Percentiles rank a stretch among this genome's conserved stretches.
Conservation (phyloP, 371 early-diverging fungal species). For the Mucor irregularis region DNA sequence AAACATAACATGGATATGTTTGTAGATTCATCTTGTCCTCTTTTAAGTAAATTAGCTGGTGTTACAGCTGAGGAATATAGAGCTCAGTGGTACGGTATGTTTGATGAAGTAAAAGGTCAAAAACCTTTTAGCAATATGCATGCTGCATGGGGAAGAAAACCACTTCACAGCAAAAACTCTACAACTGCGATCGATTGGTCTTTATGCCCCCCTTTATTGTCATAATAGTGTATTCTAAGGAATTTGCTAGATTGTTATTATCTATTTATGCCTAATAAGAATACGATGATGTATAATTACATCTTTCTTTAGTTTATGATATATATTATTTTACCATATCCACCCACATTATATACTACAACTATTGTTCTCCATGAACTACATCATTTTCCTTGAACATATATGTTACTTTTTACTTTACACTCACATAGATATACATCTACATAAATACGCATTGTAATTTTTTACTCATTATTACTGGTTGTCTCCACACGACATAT, state of each 20-base stretch:
- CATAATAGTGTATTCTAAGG: not conserved
- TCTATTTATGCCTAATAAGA: not conserved
- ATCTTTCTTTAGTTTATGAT: too few species aligned
- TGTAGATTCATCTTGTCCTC: conserved; percentile 21
- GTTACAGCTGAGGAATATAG: conserved; percentile 12
- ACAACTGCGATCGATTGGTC: conserved; percentile 15
- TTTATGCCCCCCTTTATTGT: conserved; percentile 11
- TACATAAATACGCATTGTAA: too few species aligned
- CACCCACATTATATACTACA: too few species aligned
- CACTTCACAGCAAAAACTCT: not conserved
- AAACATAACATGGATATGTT: conserved; percentile 33
- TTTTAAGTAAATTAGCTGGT: conserved; percentile 14
- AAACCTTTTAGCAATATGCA: conserved; percentile 33
- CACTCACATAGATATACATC: too few species aligned
- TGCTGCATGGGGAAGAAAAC: conserved; percentile 34
- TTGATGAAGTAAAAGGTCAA: conserved; percentile 14
- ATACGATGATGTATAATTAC: too few species aligned
- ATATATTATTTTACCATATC: too few species aligned
- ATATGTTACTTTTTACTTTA: too few species aligned
- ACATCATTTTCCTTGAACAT: too few species aligned
- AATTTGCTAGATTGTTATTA: not conserved
- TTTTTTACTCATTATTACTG: too few species aligned
- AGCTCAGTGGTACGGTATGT: conserved; percentile 9
- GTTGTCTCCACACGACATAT: too few species aligned
- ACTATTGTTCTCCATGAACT: too few species aligned